These are phyloP conservation scores for Nakazawaea peltata DNA, from an alignment of 805 yeast genomes.

Conservation along the genomic window DNA sequence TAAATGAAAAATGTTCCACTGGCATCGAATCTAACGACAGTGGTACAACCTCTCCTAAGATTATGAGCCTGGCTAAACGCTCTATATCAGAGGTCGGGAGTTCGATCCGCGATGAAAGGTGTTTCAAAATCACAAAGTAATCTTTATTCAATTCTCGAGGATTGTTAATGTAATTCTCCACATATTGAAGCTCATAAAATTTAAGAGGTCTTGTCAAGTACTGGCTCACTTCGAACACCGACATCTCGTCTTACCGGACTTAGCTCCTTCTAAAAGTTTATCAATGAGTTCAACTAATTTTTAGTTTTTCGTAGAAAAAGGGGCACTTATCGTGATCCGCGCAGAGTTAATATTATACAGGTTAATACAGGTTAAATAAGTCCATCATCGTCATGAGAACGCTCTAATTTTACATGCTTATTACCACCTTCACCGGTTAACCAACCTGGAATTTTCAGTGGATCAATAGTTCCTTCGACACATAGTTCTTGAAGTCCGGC, in stretches of 20 bases:
- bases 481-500: constrained; percentile 73
- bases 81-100: constrained; percentile 2
- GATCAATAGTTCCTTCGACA: constrained; percentile 36
- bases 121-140: constrained; percentile 4
- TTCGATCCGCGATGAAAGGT: constrained; percentile 1
- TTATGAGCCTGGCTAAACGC: background rate
- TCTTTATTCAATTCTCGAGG: constrained; percentile 5
- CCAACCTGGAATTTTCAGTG: constrained; percentile 64
- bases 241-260: constrained; percentile 2
- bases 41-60: constrained; percentile 2
- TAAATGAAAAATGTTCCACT: background rate
- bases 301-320: too few relatives aligned
- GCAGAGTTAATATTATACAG: too few relatives aligned
- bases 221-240: constrained; percentile 4
- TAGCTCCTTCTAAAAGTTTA: too few relatives aligned
- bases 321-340: too few relatives aligned
- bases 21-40: background rate
- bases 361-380: too few relatives aligned
- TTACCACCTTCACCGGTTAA: constrained; percentile 67
- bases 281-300: too few relatives aligned
- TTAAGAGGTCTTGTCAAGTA: constrained; percentile 4
- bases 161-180: constrained; percentile 7
- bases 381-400: background rate
- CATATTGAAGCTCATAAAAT: constrained; percentile 7
- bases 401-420: constrained; percentile 1